phyloP scores from a whole-genome alignment of 306 rosid genomes.

The Herpetospermum pedunculosum region DNA sequence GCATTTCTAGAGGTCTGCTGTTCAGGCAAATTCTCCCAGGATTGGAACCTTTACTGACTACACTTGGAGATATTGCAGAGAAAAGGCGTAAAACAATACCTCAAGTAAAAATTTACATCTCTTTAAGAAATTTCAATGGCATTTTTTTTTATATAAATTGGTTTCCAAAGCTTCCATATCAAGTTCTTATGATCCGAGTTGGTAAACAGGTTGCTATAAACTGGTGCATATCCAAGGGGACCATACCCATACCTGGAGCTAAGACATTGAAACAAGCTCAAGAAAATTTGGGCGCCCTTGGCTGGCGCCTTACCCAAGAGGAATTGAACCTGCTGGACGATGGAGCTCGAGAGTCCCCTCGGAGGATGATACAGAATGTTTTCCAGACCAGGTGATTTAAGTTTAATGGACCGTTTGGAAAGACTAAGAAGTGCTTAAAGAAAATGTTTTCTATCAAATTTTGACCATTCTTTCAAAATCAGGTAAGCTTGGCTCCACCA shows the following conservation, averaged over 20 bases:
- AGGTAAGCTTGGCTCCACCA: neutral
- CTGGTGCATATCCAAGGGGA: constrained; percentile 82
- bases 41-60: constrained; percentile 52
- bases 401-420: too few relatives aligned
- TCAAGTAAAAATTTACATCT: constrained; percentile 31
- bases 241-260: constrained; percentile 84
- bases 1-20: constrained; percentile 42
- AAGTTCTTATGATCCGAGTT: neutral
- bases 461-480: neutral
- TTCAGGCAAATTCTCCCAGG: constrained; percentile 91
- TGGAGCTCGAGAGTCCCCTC: constrained; percentile 57
- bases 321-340: constrained; percentile 54
- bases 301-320: constrained; percentile 57
- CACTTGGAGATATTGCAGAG: constrained; percentile 50
- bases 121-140: neutral
- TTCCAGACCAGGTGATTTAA: constrained; percentile 53
- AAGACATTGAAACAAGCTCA: constrained; percentile 68
- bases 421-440: too few relatives aligned
- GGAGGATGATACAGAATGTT: constrained; percentile 77
- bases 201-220: constrained; percentile 70
- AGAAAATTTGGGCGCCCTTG: constrained; percentile 85
- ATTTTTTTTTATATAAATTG: neutral
- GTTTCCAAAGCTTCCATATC: neutral
- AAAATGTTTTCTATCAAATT: neutral
- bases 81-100: constrained; percentile 65